A percentile compares a stretch with the other conserved stretches of the same genome.
These are phyloP conservation scores for Fusarium torulosum DNA, from an alignment of 2,329 filamentous ascomycete species.

Conservation along the genomic window DNA sequence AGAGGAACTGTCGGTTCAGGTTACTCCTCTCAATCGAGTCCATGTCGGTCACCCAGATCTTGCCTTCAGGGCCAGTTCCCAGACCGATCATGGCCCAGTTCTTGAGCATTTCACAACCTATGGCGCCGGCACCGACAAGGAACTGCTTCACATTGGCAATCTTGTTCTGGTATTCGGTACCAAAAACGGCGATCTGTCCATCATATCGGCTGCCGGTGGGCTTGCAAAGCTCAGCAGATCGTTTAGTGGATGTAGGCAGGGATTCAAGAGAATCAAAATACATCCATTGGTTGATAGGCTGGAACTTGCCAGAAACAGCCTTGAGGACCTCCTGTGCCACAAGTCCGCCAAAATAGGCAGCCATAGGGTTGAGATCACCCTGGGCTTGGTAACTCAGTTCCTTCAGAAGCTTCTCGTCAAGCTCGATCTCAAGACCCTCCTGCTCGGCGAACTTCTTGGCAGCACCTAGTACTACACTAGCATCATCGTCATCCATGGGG, in stretches of 20 bases:
- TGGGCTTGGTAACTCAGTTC: conserved; percentile 95
- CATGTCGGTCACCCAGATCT: conserved; percentile 95
- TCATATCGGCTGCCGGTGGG: conserved; percentile 90
- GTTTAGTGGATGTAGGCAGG: conserved; percentile 78
- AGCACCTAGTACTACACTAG: conserved; percentile 79
- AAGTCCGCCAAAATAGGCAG: conserved; percentile 94
- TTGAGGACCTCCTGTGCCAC: conserved; percentile 96
- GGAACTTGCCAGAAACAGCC: conserved; percentile 97
- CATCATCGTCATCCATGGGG: conserved; percentile 88
- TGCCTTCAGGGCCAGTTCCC: conserved; percentile 86
- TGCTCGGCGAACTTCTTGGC: conserved; percentile 80
- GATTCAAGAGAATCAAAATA: conserved; percentile 99
- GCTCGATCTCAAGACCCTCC: conserved; percentile 74
- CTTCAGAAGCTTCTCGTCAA: conserved; percentile 91
- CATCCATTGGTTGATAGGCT: conserved; percentile 94
- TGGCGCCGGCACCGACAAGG: conserved; percentile 94
- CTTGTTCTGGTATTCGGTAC: conserved; percentile 93
- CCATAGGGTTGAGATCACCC: conserved; percentile 91
- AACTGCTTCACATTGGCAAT: conserved; percentile 91
- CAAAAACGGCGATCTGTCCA: conserved; percentile 96
- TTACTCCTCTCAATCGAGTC: conserved; percentile 99
- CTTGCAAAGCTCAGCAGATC: conserved; percentile 89
- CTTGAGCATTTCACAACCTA: conserved; percentile 99
- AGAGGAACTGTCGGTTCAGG: conserved; percentile 95
- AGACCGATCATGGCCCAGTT: conserved; percentile 99